These are phyloP conservation scores for Candida pseudocylindracea DNA, from an alignment of 1,139 yeast species.

Conservation along the genomic window DNA sequence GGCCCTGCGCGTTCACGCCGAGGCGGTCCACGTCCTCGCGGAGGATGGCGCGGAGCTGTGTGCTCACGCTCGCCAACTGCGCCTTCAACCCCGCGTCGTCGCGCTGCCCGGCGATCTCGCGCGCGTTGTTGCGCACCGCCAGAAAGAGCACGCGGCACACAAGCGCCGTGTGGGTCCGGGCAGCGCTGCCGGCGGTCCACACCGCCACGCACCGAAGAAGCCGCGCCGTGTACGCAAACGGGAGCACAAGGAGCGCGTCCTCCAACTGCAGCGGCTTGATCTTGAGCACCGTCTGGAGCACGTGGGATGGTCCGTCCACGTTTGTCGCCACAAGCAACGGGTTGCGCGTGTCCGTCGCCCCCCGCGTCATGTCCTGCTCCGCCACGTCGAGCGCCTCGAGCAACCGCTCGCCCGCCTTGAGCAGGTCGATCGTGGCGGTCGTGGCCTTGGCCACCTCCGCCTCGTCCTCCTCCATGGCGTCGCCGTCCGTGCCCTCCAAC, in stretches of 20 bases:
- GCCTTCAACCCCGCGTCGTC: conserved; percentile 30
- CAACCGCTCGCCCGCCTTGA: conserved; percentile 84
- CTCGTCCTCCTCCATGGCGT: conserved; percentile 22
- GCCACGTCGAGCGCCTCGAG: conserved; percentile 75
- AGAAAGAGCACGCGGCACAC: conserved; percentile 60
- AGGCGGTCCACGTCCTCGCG: conserved; percentile 29
- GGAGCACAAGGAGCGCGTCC: conserved; percentile 77
- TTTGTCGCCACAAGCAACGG: conserved; percentile 51
- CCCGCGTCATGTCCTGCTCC: conserved; percentile 7
- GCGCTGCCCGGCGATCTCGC: conserved; percentile 47
- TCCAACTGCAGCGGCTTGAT: conserved; percentile 75
- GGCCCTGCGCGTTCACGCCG: conserved; percentile 79
- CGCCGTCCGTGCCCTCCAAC: conserved; percentile 29
- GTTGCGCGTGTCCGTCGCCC: conserved; percentile 45
- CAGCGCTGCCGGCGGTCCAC: conserved; percentile 37
- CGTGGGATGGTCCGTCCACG: conserved; percentile 56
- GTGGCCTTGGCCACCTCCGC: conserved; percentile 46
- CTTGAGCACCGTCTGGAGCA: conserved; percentile 42
- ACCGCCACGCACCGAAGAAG: conserved; percentile 51
- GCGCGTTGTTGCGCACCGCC: conserved; percentile 48
- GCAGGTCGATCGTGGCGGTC: conserved; percentile 73
- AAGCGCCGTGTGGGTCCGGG: conserved; percentile 22
- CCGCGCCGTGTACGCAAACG: conserved; percentile 63
- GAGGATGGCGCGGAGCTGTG: conserved; percentile 31
- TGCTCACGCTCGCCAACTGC: conserved; percentile 35